A percentile compares a stretch with the other conserved stretches of the same genome.
Evolutionary conservation across 768 basidiomycete genomes (phyloP).

Genomic region (Lactarius vividus): DNA sequence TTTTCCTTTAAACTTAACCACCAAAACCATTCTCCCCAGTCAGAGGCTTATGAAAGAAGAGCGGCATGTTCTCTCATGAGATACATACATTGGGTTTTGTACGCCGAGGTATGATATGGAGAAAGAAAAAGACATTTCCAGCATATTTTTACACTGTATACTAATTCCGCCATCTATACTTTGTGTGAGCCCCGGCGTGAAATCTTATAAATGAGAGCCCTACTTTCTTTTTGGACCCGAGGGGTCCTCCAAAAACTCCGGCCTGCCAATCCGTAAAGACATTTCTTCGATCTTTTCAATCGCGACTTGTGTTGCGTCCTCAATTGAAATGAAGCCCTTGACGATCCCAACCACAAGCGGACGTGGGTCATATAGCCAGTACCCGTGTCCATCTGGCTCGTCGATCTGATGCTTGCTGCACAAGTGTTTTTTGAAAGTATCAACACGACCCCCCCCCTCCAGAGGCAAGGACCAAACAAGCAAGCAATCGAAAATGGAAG

Average conservation of each 20-base stretch:
- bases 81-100: neutral
- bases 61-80: neutral
- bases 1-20: neutral
- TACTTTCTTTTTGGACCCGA: neutral
- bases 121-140: no score
- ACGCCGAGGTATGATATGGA: neutral
- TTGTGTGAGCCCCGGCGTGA: neutral
- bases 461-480: neutral
- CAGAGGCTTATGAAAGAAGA: neutral
- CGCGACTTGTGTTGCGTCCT: neutral
- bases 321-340: neutral
- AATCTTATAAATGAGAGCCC: neutral
- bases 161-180: neutral
- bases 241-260: neutral
- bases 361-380: neutral
- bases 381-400: neutral
- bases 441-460: constrained; percentile 13
- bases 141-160: neutral
- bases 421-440: constrained; percentile 1
- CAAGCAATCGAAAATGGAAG: constrained; percentile 11
- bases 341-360: neutral
- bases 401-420: neutral
- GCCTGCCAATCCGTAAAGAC: neutral
- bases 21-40: neutral
- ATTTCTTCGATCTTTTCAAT: neutral